Evolutionary conservation across 1,139 yeast genomes (phyloP), one percentile per base, ranked within the genome.

Genomic region (Entelexis sorbosivorans): DNA sequence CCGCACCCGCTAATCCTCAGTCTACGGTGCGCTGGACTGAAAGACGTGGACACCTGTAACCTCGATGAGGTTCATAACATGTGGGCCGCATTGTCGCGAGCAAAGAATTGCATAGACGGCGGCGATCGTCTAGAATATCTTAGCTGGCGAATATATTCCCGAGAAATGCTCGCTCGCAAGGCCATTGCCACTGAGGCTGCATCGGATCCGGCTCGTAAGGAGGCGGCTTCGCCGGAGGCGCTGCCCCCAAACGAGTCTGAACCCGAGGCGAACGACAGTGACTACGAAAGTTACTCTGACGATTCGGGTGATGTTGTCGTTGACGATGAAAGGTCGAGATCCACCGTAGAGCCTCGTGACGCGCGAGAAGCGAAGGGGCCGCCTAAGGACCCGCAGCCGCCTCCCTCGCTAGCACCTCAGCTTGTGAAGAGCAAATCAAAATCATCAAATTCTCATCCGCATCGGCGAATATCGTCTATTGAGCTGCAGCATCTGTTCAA

Each of bases 81-180:
- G 47, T 76, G 79, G 78, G 67, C 74, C 13, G 77, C 78, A 8
- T 66, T 77, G 48, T 71, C 78, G n/a, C 75, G 75, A 56, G 75
- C 79, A 42, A 72, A 78, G 19, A 71, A 73, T 52, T 69, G 69
- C 53, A 69, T 78, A 42, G 72, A 71, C 52, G 74, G 77, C 59
- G 82, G 82, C 32, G 70, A 73, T 50, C 67, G 82, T 20, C 64
- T 78, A 13, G 82, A 77, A 61, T 78, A 78, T 60, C 69, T 77
- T 52, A 73, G 79, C 47, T 78, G 82, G 82, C 66, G 82, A 38
- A 69, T 77, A 36, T 77, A 78, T 63, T 76, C 76, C 55, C 66
- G 78, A 47, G 76, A 74, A 45, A 51, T 75, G 3, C 60, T 70
- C 20, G 59, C 57, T 2, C 48, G 50, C 43, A 28, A 44, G 20